A percentile compares a stretch with the other conserved stretches of the same genome.
phyloP scores from a whole-genome alignment of 2,329 filamentous ascomycete species.

The Chaetothyriales sp. region DNA sequence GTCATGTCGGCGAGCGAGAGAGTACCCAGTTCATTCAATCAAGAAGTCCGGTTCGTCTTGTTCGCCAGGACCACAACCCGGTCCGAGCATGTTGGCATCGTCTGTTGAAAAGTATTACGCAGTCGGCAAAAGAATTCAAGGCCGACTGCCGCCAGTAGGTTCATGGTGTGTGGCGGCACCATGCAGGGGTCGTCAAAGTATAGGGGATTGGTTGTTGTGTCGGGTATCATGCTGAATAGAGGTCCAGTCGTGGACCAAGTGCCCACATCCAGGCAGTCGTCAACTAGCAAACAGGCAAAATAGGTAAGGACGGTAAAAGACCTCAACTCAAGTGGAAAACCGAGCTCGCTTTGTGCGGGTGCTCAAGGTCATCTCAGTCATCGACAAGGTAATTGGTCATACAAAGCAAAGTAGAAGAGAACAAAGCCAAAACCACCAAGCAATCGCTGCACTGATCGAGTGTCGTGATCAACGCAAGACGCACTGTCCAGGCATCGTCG shows the following conservation, averaged over 20 bases:
- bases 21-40: conserved; percentile 16
- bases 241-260: background rate
- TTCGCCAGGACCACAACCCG: background rate
- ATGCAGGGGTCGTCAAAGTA: background rate
- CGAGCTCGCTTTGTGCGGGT: background rate
- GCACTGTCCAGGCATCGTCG: background rate
- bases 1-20: background rate
- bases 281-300: background rate
- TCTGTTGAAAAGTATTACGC: background rate
- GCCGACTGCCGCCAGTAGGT: background rate
- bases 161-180: background rate
- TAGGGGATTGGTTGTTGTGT: background rate
- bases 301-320: background rate
- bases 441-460: background rate
- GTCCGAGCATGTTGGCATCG: background rate
- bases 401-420: background rate
- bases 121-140: background rate
- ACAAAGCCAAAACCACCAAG: background rate
- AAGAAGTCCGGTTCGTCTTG: conserved; percentile 15
- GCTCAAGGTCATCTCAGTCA: background rate
- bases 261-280: background rate
- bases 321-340: background rate
- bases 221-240: background rate
- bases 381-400: background rate
- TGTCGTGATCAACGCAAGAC: background rate